Conservation (phyloP, 345 rosid genomes). For the Acer campestre region DNA sequence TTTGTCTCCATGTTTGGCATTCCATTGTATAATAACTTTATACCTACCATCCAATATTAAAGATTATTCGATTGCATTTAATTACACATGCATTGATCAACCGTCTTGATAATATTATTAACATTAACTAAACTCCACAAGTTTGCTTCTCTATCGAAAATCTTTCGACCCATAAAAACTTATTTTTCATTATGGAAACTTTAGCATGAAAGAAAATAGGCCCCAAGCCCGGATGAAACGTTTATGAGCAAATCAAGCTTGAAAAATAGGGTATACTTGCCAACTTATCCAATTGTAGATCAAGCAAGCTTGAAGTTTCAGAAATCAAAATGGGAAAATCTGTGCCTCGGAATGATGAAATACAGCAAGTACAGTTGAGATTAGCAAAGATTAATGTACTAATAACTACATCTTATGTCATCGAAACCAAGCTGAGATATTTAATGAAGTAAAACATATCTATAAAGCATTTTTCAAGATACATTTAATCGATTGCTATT, state of each 20-base stretch:
- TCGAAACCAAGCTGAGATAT: neutral
- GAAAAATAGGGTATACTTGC: too few relatives aligned
- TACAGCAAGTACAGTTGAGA: neutral
- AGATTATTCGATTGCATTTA: neutral
- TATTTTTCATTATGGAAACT: too few relatives aligned
- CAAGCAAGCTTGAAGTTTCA: neutral
- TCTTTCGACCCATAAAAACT: neutral
- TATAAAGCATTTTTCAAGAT: neutral
- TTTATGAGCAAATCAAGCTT: neutral
- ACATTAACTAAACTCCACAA: too few relatives aligned
- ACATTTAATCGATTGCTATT: neutral
- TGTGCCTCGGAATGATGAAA: neutral
- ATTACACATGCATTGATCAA: neutral
- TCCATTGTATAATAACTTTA: neutral
- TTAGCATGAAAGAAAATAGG: too few relatives aligned
- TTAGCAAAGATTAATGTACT: neutral
- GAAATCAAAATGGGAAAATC: too few relatives aligned
- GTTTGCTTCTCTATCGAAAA: too few relatives aligned
- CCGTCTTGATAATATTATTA: too few relatives aligned
- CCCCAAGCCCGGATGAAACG: too few relatives aligned
- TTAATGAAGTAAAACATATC: neutral
- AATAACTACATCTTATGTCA: neutral
- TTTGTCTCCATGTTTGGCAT: too few relatives aligned
- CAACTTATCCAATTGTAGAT: too few relatives aligned
- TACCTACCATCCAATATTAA: neutral